Evolutionary conservation across 73 alveolate species (phyloP).

Genomic region (Halteria grandinella): DNA sequence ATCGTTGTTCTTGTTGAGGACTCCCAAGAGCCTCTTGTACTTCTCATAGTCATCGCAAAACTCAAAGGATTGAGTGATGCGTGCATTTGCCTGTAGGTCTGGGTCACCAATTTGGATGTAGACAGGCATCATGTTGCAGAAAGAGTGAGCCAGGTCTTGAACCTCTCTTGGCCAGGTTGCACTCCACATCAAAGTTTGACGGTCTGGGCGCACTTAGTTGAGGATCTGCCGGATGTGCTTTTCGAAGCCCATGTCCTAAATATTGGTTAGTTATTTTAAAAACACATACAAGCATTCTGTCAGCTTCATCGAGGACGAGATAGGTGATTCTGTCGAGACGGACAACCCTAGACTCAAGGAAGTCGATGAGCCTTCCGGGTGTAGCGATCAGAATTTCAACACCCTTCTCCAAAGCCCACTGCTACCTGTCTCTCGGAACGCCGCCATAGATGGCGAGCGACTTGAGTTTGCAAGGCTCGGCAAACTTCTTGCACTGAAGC

Average conservation of each 20-base stretch:
- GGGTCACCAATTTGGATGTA: conserved; percentile 52
- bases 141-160: conserved; percentile 70
- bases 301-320: conserved; percentile 97
- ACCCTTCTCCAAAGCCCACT: conserved; percentile 70
- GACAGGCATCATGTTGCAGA: conserved; percentile 75
- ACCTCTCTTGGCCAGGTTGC: conserved; percentile 94
- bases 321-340: conserved; percentile 86
- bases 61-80: conserved; percentile 68
- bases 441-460: conserved; percentile 96
- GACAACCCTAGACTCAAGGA: conserved; percentile 67
- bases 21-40: conserved; percentile 32
- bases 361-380: conserved; percentile 95
- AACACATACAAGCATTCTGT: conserved; percentile 84
- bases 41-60: conserved; percentile 70
- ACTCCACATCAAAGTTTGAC: conserved; percentile 86
- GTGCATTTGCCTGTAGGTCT: conserved; percentile 42
- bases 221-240: conserved; percentile 66
- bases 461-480: conserved; percentile 66
- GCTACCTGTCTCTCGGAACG: conserved; percentile 78
- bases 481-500: conserved; percentile 61
- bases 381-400: conserved; percentile 95
- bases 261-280: too few relatives aligned
- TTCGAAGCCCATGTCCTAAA: conserved; percentile 92
- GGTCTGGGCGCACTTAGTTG: conserved; percentile 71
- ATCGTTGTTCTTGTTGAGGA: conserved; percentile 41